phyloP scores from a whole-genome alignment of 139 green algal species.

The Chlamydomonas sp. region DNA sequence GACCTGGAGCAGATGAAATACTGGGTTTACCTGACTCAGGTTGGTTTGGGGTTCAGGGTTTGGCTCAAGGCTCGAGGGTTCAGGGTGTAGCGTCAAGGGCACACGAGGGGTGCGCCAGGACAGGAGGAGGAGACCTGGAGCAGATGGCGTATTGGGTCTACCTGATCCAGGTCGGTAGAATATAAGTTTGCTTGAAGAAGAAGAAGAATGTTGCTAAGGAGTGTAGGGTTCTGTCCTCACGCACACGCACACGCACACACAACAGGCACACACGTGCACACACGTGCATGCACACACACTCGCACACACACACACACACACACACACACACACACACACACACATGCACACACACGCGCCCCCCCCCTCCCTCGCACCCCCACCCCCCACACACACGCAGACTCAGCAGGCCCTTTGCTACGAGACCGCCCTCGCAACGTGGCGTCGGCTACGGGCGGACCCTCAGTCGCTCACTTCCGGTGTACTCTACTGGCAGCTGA shows the following conservation, averaged over 20 bases:
- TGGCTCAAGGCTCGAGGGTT: not conserved
- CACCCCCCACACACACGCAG: constrained; percentile 27
- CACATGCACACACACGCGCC: not conserved
- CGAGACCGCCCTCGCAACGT: constrained; percentile 44
- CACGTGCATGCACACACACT: not conserved
- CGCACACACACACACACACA: not conserved
- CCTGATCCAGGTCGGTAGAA: too few species aligned
- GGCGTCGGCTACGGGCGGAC: constrained; percentile 49
- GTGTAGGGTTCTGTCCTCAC: too few species aligned
- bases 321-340: constrained; percentile 4
- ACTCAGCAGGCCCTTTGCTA: constrained; percentile 67
- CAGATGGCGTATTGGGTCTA: not conserved
- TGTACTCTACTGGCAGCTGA: constrained; percentile 78
- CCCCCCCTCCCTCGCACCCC: not conserved
- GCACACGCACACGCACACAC: too few species aligned
- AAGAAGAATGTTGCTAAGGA: not conserved
- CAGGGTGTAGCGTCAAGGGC: not conserved
- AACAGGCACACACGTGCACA: too few species aligned
- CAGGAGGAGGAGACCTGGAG: not conserved
- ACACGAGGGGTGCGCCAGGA: not conserved
- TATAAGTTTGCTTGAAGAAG: too few species aligned
- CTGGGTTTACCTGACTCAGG: constrained; percentile 56
- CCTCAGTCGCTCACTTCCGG: constrained; percentile 54
- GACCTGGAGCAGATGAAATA: constrained; percentile 17
- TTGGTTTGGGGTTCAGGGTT: constrained; percentile 12